Conservation (phyloP, 164 flowering plant species). For the Stephania cephalantha region DNA sequence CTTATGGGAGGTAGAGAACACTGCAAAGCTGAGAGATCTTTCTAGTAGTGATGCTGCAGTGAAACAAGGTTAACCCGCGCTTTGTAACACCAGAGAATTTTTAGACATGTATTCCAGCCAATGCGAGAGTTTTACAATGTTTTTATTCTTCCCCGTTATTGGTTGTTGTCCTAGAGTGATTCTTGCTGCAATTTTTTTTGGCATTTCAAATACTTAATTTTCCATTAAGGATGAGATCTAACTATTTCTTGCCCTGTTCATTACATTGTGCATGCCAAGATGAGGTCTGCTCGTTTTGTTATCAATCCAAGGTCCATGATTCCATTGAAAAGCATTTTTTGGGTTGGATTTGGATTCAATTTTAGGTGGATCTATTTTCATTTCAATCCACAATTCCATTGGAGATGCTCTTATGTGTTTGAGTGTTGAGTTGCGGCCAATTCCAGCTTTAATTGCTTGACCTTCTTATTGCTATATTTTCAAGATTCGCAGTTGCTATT, state of each 20-base stretch:
- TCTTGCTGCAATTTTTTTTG: not conserved
- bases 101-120: not conserved
- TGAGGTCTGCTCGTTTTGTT: not conserved
- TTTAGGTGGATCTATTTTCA: too few species aligned
- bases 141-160: not conserved
- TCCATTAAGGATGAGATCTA: not conserved
- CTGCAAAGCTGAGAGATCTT: not conserved
- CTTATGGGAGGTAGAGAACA: constrained; percentile 45
- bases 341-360: too few species aligned
- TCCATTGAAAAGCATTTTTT: too few species aligned
- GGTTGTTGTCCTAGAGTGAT: not conserved
- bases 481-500: too few species aligned
- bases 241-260: not conserved
- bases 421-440: too few species aligned
- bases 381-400: too few species aligned
- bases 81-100: constrained; percentile 13
- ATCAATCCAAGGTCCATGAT: too few species aligned
- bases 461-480: too few species aligned
- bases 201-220: not conserved
- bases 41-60: not conserved
- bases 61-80: constrained; percentile 1
- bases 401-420: too few species aligned
- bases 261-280: not conserved
- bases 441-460: too few species aligned
- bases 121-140: not conserved